Conservation (phyloP, 768 basidiomycete species). For the Kwoniella shandongensis region DNA sequence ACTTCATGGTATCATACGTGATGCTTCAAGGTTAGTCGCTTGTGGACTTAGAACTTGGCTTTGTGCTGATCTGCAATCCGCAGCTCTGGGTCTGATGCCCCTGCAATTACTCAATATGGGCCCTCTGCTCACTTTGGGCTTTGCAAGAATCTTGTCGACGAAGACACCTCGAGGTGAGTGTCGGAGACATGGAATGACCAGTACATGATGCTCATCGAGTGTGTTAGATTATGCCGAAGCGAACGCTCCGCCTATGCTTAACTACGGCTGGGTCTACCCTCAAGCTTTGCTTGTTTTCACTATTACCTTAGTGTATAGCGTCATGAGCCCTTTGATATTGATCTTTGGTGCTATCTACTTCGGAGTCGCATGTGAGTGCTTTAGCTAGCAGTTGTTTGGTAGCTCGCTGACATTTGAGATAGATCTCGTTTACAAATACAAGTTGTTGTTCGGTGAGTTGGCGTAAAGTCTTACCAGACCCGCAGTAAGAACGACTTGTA, state of each 20-base stretch:
- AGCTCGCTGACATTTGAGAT: conserved; percentile 3
- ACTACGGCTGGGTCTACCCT: conserved; percentile 95
- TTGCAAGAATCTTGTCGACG: conserved; percentile 74
- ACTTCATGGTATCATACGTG: conserved; percentile 58
- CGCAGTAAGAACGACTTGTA: not conserved
- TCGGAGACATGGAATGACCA: too few species aligned
- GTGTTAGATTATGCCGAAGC: conserved; percentile 84
- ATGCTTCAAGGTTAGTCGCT: conserved; percentile 55
- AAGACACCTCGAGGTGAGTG: conserved; percentile 81
- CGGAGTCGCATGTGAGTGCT: conserved; percentile 68
- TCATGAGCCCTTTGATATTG: conserved; percentile 91
- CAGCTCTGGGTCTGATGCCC: conserved; percentile 91
- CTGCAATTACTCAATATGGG: conserved; percentile 90
- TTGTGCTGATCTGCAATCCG: not conserved
- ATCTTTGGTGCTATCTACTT: conserved; percentile 96
- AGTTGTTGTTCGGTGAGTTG: conserved; percentile 86
- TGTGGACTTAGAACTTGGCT: not conserved
- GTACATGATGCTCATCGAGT: not conserved
- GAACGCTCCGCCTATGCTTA: conserved; percentile 96
- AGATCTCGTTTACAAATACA: conserved; percentile 96
- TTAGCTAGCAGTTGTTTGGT: not conserved
- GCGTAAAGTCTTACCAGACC: too few species aligned
- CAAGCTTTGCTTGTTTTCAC: conserved; percentile 95
- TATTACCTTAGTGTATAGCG: conserved; percentile 90
- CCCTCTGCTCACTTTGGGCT: conserved; percentile 73